Evolutionary conservation across 2,329 filamentous ascomycete genomes (phyloP).

Genomic region (Aciculosporium take): DNA sequence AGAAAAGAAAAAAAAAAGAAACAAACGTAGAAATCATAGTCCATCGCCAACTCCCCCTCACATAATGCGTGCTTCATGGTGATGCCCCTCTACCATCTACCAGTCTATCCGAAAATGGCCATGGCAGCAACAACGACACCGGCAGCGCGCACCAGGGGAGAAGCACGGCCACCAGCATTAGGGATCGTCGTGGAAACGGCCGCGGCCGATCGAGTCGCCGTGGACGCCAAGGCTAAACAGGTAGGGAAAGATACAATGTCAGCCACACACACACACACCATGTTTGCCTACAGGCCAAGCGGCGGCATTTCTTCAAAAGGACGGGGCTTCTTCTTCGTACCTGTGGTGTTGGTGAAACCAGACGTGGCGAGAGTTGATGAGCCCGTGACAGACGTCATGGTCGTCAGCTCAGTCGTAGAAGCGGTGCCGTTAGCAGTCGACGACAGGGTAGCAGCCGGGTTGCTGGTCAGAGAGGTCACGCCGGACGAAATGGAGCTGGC

Average conservation of each 20-base stretch:
- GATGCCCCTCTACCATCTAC: not conserved
- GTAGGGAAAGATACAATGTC: not conserved
- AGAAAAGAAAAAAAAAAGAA: no score
- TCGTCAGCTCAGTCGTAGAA: constrained; percentile 4
- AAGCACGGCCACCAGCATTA: constrained; percentile 16
- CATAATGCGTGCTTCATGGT: not conserved
- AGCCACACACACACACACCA: not conserved
- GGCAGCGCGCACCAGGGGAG: constrained; percentile 19
- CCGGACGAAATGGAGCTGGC: constrained; percentile 6
- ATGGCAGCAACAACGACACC: constrained; percentile 21
- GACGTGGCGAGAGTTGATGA: constrained; percentile 1
- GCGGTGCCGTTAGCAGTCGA: constrained; percentile 4
- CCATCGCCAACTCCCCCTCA: not conserved
- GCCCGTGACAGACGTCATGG: constrained; percentile 3
- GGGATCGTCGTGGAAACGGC: constrained; percentile 13
- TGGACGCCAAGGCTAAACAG: constrained; percentile 1
- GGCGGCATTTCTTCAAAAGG: not conserved
- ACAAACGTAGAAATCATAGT: not conserved
- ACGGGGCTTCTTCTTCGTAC: not conserved
- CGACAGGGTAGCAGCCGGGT: constrained; percentile 6
- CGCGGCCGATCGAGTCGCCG: constrained; percentile 2
- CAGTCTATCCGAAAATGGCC: constrained; percentile 17
- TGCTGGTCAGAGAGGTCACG: not conserved
- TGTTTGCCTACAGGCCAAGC: not conserved
- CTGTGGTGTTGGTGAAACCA: constrained; percentile 7